Percentiles rank a stretch among this genome's conserved stretches.
phyloP scores from a whole-genome alignment of 495 filamentous ascomycete species.

The Trichoderma erinaceum region DNA sequence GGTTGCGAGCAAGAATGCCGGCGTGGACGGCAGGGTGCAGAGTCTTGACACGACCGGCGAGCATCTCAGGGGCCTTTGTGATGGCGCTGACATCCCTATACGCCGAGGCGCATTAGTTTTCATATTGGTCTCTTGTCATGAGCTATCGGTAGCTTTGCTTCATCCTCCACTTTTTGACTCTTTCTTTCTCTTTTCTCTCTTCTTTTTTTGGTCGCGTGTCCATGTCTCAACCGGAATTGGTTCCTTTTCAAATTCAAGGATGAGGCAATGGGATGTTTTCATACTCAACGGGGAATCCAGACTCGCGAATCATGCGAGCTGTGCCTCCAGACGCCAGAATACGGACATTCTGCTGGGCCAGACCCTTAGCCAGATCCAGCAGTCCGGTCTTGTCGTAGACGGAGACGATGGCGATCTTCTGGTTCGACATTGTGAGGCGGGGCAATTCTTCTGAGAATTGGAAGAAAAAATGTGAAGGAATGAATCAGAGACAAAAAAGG shows the following conservation, averaged over 20 bases:
- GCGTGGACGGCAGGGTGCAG: slow-evolving; percentile 93
- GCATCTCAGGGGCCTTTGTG: slow-evolving; percentile 97
- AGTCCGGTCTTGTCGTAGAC: slow-evolving; percentile 99
- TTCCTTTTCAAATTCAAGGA: background rate
- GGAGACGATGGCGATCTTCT: slow-evolving; percentile 77
- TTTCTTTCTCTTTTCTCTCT: background rate
- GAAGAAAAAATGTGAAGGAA: background rate
- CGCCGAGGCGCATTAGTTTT: slow-evolving; percentile 14
- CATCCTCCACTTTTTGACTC: background rate
- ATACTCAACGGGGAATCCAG: slow-evolving; percentile 87
- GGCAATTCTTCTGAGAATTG: background rate
- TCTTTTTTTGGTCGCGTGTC: background rate
- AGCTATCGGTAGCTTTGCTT: background rate
- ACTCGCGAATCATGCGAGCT: slow-evolving; percentile 88
- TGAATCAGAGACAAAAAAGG: background rate
- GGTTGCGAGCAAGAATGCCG: slow-evolving; percentile 84
- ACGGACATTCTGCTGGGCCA: slow-evolving; percentile 83
- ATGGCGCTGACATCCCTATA: slow-evolving; percentile 89
- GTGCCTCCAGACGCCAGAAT: slow-evolving; percentile 92
- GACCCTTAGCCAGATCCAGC: slow-evolving; percentile 89
- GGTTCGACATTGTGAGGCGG: slow-evolving; percentile 13
- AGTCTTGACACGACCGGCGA: slow-evolving; percentile 92
- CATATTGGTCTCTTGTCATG: background rate
- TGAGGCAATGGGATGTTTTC: slow-evolving; percentile 25
- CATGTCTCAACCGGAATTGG: slow-evolving; percentile 1